Conservation (phyloP, 2,329 filamentous ascomycete species). For the Colletotrichum sp. region DNA sequence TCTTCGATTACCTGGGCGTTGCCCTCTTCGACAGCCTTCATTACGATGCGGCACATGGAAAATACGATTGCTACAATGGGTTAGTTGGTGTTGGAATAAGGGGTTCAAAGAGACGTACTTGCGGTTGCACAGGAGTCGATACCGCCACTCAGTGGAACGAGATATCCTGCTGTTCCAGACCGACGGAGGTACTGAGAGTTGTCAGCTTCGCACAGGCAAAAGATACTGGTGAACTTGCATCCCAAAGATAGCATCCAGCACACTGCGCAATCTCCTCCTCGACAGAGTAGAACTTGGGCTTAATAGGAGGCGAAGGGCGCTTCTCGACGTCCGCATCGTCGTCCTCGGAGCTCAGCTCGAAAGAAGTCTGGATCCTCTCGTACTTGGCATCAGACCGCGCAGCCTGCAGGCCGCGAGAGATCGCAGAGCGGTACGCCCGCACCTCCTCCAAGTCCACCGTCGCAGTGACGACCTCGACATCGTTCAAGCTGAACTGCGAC, state of each 20-base stretch:
- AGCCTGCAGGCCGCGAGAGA: constrained; percentile 64
- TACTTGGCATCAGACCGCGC: constrained; percentile 51
- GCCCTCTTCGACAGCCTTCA: constrained; percentile 51
- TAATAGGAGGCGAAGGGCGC: constrained; percentile 44
- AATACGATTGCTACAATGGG: constrained; percentile 36
- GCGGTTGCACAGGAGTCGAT: constrained; percentile 64
- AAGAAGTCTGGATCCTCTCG: constrained; percentile 43
- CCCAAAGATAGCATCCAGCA: constrained; percentile 71
- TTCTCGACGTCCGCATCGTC: constrained; percentile 44
- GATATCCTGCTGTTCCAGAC: constrained; percentile 51
- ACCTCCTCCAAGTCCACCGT: constrained; percentile 77
- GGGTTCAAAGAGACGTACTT: not conserved
- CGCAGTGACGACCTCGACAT: constrained; percentile 70
- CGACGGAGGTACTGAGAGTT: constrained; percentile 10
- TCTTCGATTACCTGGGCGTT: constrained; percentile 42
- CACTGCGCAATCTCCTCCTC: constrained; percentile 73
- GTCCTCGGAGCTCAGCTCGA: constrained; percentile 36
- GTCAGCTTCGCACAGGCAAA: not conserved
- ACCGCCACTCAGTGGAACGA: constrained; percentile 59
- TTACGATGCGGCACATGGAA: constrained; percentile 60
- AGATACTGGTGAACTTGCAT: constrained; percentile 28
- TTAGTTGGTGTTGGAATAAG: not conserved
- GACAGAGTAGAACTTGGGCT: constrained; percentile 61
- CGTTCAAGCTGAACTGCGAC: constrained; percentile 49
- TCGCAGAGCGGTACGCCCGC: constrained; percentile 60